These are phyloP conservation scores for Tetramitus jugosus DNA, from an alignment of 208 protist genomes.

Conservation along the genomic window DNA sequence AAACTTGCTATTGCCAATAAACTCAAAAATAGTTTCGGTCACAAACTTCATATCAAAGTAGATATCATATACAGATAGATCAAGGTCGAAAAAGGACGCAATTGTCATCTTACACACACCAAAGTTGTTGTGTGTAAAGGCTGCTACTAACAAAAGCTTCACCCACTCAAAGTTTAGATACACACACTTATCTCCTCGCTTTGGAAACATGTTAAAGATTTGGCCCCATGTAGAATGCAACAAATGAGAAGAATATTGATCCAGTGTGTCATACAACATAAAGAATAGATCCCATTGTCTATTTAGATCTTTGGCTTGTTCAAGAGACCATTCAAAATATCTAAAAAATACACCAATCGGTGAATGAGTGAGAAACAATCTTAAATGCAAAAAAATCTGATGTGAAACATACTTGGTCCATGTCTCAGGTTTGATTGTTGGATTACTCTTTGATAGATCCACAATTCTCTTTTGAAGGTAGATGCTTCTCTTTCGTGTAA, in stretches of 20 bases:
- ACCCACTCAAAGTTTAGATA: neutral
- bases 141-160: neutral
- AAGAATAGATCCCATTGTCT: constrained; percentile 14
- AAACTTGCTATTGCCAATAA: neutral
- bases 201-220: neutral
- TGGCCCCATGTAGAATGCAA: neutral
- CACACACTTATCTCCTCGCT: neutral
- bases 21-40: neutral
- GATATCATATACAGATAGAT: neutral
- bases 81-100: neutral
- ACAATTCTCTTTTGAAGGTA: neutral
- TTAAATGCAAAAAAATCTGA: too few relatives aligned
- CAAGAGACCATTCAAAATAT: neutral
- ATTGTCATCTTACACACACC: neutral
- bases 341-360: too few relatives aligned
- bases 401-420: neutral
- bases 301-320: neutral
- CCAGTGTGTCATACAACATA: constrained; percentile 2
- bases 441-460: neutral
- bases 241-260: neutral
- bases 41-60: neutral
- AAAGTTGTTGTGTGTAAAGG: neutral
- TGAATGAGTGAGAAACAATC: too few relatives aligned
- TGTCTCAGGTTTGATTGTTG: neutral
- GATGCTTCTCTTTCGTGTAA: constrained; percentile 1